These are phyloP conservation scores for Puccinia hordei DNA, from an alignment of 1,284 basidiomycete genomes.

Conservation along the genomic window DNA sequence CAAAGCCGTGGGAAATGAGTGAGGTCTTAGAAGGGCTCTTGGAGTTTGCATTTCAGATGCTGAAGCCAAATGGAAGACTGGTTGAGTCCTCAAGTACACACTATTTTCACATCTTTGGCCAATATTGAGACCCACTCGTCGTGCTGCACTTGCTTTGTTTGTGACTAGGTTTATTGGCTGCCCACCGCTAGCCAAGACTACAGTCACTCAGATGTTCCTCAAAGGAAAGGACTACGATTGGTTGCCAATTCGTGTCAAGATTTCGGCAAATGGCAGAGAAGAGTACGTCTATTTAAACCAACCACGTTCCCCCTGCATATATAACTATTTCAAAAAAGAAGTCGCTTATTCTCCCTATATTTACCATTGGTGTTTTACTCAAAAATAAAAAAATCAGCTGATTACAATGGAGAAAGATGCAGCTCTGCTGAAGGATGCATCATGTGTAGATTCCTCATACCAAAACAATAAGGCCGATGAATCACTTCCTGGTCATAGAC, in stretches of 20 bases:
- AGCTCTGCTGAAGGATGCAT: constrained; percentile 61
- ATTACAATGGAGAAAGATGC: constrained; percentile 80
- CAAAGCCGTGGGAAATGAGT: constrained; percentile 57
- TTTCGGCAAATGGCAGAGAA: constrained; percentile 91
- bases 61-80: constrained; percentile 81
- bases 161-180: constrained; percentile 62
- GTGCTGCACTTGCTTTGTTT: not conserved
- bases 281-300: constrained; percentile 62
- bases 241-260: constrained; percentile 87
- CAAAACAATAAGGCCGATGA: not conserved
- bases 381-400: constrained; percentile 65
- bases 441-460: not conserved
- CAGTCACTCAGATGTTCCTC: constrained; percentile 75
- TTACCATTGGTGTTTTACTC: constrained; percentile 22
- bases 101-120: not conserved
- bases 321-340: not conserved
- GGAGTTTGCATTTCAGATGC: constrained; percentile 75
- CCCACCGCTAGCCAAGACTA: constrained; percentile 90
- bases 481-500: constrained; percentile 18
- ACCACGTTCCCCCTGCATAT: not conserved
- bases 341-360: constrained; percentile 7
- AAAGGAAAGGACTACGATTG: constrained; percentile 79
- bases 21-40: constrained; percentile 54
- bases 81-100: constrained; percentile 62
- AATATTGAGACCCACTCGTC: not conserved